These are phyloP conservation scores for Globisporangium spinosum DNA, from an alignment of 352 stramenopile genomes.

Conservation along the genomic window DNA sequence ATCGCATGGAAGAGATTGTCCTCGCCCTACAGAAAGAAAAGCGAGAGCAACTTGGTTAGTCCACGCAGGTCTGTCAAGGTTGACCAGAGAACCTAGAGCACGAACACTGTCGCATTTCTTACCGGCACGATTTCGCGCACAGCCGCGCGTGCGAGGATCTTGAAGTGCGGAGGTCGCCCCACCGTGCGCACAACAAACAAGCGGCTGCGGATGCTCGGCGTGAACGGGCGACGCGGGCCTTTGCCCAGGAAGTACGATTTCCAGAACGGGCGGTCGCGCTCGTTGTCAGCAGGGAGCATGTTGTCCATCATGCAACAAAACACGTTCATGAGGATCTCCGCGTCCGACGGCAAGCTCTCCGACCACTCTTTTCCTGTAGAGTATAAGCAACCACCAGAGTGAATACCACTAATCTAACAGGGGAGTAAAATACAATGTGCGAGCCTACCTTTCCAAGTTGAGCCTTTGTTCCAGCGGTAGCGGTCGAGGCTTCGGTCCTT, in stretches of 20 bases:
- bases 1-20: slow-evolving; percentile 85
- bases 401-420: not conserved
- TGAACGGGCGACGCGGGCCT: slow-evolving; percentile 69
- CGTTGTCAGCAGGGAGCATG: slow-evolving; percentile 70
- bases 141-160: slow-evolving; percentile 66
- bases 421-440: not conserved
- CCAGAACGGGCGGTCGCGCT: slow-evolving; percentile 78
- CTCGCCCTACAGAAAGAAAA: slow-evolving; percentile 49
- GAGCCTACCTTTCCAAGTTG: slow-evolving; percentile 57
- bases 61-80: not conserved
- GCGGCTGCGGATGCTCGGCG: slow-evolving; percentile 58
- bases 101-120: slow-evolving; percentile 11
- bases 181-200: slow-evolving; percentile 80
- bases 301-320: slow-evolving; percentile 89
- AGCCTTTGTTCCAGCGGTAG: slow-evolving; percentile 81
- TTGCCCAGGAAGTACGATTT: slow-evolving; percentile 81
- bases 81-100: not conserved
- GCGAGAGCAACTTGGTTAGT: not conserved
- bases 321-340: slow-evolving; percentile 86
- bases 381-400: not conserved
- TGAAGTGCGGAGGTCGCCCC: slow-evolving; percentile 75
- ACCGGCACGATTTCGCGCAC: slow-evolving; percentile 84
- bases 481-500: slow-evolving; percentile 83
- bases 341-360: slow-evolving; percentile 69
- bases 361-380: slow-evolving; percentile 71